Base-by-base conservation (phyloP, 371 early-diverging fungal species). In the Saksenaea oblongispora region DNA sequence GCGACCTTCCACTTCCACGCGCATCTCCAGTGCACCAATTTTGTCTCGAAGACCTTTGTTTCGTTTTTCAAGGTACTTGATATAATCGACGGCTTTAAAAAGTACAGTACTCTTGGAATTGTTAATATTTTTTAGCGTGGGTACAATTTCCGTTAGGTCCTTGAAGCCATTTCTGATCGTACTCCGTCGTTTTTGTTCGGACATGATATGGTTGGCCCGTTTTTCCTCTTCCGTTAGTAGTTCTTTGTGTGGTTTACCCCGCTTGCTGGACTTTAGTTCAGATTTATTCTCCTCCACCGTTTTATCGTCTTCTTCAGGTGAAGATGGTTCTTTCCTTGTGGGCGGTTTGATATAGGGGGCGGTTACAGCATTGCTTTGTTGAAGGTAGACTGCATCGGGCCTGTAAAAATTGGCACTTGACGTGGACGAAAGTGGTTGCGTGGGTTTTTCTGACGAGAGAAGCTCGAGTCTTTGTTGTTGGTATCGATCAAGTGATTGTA, bases 121-220 rank as follows among this genome's bases (percentile, higher is more conserved):
- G 62, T 82, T 83, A n/a, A 79, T 69, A 28, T 82, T 82, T 35
- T 73, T 84, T 55, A 93, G 71, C 1, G 87, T 84, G 31, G 96
- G 96, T 37, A 95, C 89, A 37, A 94, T 73, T 34, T 88, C 88
- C 24, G 89, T 89, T 44, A 95, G 83, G 61, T 89, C 88, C 62
- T 91, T 90, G 74, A 94, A 94, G 1, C 94, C 94, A 39, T 76
- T 75, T n/a, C 93, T 82, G 69, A 95, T 95, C 59, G 90, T 92
- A 44, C 89, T 89, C 34, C 96, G 86, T 51, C 96, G 88, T 66
- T 93, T 91, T 73, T 95, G 93, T 67, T 95, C 96, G 22, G 91
- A 91, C 1, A 90, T 91, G 73, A 95, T 93, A 75, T 95, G 95
- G 73, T 94, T 95, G 24, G 91, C 89, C 63, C 91, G 82, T 76